These are phyloP conservation scores for Trypanosomatidae sp. DNA, from an alignment of 208 protist species.

Conservation along the genomic window DNA sequence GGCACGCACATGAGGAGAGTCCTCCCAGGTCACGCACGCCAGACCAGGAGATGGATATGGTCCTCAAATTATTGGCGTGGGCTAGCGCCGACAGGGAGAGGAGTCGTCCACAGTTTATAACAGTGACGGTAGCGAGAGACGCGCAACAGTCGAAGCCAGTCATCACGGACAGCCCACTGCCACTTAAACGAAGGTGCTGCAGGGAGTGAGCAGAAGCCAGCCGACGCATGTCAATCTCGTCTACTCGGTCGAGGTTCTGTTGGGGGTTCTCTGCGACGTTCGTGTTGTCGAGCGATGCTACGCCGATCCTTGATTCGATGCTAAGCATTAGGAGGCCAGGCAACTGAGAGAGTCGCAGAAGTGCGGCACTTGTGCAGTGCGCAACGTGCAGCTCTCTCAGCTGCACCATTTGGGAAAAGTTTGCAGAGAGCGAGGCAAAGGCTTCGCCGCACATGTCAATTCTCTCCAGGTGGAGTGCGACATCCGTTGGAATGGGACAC, in stretches of 20 bases:
- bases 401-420: background rate
- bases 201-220: slow-evolving; percentile 3
- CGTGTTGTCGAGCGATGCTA: background rate
- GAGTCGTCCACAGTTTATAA: background rate
- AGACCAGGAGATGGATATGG: slow-evolving; percentile 10
- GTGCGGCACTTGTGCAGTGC: slow-evolving; percentile 1
- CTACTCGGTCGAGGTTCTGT: background rate
- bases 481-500: slow-evolving; percentile 3
- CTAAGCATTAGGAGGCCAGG: background rate
- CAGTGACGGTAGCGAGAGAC: slow-evolving; percentile 1
- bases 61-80: background rate
- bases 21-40: slow-evolving; percentile 3
- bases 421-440: background rate
- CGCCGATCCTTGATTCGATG: background rate
- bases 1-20: background rate
- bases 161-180: background rate
- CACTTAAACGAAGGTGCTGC: slow-evolving; percentile 1
- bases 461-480: background rate
- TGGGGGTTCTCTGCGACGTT: background rate
- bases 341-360: background rate
- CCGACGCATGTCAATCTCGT: slow-evolving; percentile 5
- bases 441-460: slow-evolving; percentile 12
- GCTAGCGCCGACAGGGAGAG: slow-evolving; percentile 1
- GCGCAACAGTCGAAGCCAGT: slow-evolving; percentile 3
- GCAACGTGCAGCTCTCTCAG: slow-evolving; percentile 13